Evolutionary conservation across 1,284 basidiomycete species (phyloP).

Genomic region (Cystobasidium slooffiae): DNA sequence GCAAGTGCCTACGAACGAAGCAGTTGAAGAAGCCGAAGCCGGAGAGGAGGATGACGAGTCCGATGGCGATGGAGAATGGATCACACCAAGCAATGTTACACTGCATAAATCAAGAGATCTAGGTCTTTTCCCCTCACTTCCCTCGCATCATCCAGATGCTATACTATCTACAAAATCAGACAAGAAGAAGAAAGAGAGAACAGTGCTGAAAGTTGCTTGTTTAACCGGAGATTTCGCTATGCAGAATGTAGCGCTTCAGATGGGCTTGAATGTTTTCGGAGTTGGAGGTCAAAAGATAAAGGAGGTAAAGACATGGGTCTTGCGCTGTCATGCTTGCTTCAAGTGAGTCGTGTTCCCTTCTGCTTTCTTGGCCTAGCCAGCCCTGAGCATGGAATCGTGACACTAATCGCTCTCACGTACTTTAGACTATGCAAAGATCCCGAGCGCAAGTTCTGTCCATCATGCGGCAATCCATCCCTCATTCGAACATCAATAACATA

Average conservation of each 20-base stretch:
- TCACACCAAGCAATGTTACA: slow-evolving; percentile 86
- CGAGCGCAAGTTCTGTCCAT: slow-evolving; percentile 94
- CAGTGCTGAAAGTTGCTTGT: slow-evolving; percentile 66
- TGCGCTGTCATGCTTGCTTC: slow-evolving; percentile 98
- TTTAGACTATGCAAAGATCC: slow-evolving; percentile 91
- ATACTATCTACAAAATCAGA: neutral
- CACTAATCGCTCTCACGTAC: too few relatives aligned
- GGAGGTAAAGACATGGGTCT: slow-evolving; percentile 91
- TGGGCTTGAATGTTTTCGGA: slow-evolving; percentile 90
- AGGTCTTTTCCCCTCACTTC: slow-evolving; percentile 62
- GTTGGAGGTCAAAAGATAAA: slow-evolving; percentile 88
- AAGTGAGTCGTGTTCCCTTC: slow-evolving; percentile 68
- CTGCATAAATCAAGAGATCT: slow-evolving; percentile 87
- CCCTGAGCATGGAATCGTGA: neutral
- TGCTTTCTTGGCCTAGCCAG: neutral
- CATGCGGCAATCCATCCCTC: slow-evolving; percentile 91
- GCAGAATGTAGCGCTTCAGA: slow-evolving; percentile 96
- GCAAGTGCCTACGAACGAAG: slow-evolving; percentile 15
- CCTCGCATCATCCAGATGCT: slow-evolving; percentile 37
- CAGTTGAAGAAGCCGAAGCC: neutral
- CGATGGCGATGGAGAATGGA: slow-evolving; percentile 89
- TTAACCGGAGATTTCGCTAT: slow-evolving; percentile 99
- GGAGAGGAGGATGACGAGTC: slow-evolving; percentile 58
- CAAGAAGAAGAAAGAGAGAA: slow-evolving; percentile 54
- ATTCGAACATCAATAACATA: slow-evolving; percentile 86